phyloP scores from a whole-genome alignment of 2,329 filamentous ascomycete species.

The Exophiala calicioides region DNA sequence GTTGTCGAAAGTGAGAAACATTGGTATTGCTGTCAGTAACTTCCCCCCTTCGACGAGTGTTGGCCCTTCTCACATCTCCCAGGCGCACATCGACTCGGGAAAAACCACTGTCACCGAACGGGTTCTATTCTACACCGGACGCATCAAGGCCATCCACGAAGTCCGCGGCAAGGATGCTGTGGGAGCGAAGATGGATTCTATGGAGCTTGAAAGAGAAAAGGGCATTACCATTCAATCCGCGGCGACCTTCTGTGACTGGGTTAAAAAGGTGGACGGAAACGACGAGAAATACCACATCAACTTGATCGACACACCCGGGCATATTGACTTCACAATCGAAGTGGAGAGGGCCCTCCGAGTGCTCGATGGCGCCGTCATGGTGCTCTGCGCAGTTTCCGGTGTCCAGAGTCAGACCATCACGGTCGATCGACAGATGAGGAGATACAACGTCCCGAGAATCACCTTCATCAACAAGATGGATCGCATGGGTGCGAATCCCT shows the following conservation, averaged over 20 bases:
- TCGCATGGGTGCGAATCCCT: slow-evolving; percentile 96
- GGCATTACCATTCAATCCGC: slow-evolving; percentile 99
- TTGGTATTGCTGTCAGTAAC: slow-evolving; percentile 82
- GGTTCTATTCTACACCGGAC: slow-evolving; percentile 95
- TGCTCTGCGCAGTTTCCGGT: slow-evolving; percentile 93
- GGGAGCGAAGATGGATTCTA: slow-evolving; percentile 99
- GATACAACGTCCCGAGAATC: slow-evolving; percentile 93
- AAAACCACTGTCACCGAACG: slow-evolving; percentile 97
- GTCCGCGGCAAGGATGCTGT: slow-evolving; percentile 92
- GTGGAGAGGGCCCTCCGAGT: slow-evolving; percentile 94
- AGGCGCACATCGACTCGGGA: slow-evolving; percentile 97
- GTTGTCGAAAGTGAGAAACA: slow-evolving; percentile 83
- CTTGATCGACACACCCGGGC: slow-evolving; percentile 95
- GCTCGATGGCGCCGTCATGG: slow-evolving; percentile 96
- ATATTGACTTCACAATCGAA: slow-evolving; percentile 99
- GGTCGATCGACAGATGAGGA: slow-evolving; percentile 96
- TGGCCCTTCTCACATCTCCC: slow-evolving; percentile 18
- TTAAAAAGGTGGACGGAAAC: slow-evolving; percentile 78
- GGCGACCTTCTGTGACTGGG: slow-evolving; percentile 96
- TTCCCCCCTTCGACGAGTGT: background rate
- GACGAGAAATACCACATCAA: slow-evolving; percentile 97
- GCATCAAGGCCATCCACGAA: slow-evolving; percentile 96
- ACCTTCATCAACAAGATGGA: slow-evolving; percentile 99
- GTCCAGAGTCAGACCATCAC: slow-evolving; percentile 98
- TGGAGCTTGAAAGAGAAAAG: slow-evolving; percentile 97